Conservation (phyloP, 768 basidiomycete species). For the Hortiboletus campestris region DNA sequence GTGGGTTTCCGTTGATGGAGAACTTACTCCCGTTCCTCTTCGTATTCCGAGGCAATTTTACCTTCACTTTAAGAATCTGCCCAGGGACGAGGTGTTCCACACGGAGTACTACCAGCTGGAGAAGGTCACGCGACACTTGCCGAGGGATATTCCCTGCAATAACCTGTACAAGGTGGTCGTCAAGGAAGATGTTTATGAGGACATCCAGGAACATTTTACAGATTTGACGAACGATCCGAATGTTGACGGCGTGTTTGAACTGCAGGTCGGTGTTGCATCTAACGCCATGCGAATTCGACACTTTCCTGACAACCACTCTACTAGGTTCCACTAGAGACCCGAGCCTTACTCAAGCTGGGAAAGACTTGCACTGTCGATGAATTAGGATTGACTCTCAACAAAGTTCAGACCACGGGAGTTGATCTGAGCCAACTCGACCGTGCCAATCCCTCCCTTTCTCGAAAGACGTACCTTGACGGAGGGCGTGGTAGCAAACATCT, state of each 20-base stretch:
- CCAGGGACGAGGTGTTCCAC: conserved; percentile 65
- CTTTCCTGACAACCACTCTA: background rate
- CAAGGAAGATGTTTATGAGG: conserved; percentile 78
- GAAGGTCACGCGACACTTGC: conserved; percentile 73
- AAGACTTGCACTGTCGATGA: conserved; percentile 74
- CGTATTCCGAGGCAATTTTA: conserved; percentile 92
- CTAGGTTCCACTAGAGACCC: conserved; percentile 79
- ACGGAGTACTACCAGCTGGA: conserved; percentile 67
- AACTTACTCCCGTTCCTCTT: conserved; percentile 76
- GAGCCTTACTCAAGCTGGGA: conserved; percentile 81
- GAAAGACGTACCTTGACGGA: conserved; percentile 69
- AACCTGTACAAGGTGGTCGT: conserved; percentile 85
- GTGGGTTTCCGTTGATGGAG: conserved; percentile 83
- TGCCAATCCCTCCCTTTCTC: conserved; percentile 52
- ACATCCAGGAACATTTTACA: conserved; percentile 88
- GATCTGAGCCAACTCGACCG: conserved; percentile 80
- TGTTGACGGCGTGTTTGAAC: conserved; percentile 92
- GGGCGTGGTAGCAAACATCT: conserved; percentile 73
- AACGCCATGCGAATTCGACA: background rate
- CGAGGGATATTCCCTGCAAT: conserved; percentile 69
- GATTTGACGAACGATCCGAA: conserved; percentile 91
- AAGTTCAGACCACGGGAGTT: conserved; percentile 79
- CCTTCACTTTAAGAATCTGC: conserved; percentile 76
- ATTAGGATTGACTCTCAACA: conserved; percentile 67
- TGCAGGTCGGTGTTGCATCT: conserved; percentile 57